These are phyloP conservation scores for Aspergillus diversus DNA, from an alignment of 495 filamentous ascomycete genomes.

Conservation along the genomic window DNA sequence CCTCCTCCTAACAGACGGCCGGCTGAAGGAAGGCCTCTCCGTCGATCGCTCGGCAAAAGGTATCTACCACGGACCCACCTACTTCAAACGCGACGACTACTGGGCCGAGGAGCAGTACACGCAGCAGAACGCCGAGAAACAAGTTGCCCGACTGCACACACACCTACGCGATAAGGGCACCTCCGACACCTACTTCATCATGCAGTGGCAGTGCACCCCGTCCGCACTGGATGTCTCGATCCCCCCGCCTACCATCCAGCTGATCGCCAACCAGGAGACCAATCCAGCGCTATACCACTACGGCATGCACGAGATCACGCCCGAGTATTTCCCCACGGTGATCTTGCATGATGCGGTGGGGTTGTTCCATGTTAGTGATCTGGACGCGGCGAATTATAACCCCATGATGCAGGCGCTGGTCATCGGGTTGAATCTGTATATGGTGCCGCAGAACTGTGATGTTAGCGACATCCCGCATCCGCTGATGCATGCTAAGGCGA, in stretches of 20 bases:
- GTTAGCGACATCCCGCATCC: background rate
- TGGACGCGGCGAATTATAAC: background rate
- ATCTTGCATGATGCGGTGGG: background rate
- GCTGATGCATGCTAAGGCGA: background rate
- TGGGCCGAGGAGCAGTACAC: background rate
- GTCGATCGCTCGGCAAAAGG: background rate
- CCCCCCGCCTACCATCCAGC: background rate
- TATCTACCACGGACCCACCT: background rate
- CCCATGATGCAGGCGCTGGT: background rate
- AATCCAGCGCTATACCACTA: background rate
- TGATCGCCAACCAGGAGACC: background rate
- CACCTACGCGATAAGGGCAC: background rate
- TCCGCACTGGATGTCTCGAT: background rate
- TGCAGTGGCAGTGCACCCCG: background rate
- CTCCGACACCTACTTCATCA: background rate
- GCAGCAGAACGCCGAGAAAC: background rate
- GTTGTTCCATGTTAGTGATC: background rate
- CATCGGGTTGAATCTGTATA: background rate
- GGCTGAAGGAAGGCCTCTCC: background rate
- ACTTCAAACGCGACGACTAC: background rate
- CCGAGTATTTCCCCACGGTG: background rate
- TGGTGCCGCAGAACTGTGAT: constrained; percentile 1
- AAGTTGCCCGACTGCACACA: background rate
- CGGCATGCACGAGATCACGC: background rate
- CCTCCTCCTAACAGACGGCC: background rate